These are phyloP conservation scores for Macrotyloma uniflorum DNA, from an alignment of 306 rosid species.

Conservation along the genomic window DNA sequence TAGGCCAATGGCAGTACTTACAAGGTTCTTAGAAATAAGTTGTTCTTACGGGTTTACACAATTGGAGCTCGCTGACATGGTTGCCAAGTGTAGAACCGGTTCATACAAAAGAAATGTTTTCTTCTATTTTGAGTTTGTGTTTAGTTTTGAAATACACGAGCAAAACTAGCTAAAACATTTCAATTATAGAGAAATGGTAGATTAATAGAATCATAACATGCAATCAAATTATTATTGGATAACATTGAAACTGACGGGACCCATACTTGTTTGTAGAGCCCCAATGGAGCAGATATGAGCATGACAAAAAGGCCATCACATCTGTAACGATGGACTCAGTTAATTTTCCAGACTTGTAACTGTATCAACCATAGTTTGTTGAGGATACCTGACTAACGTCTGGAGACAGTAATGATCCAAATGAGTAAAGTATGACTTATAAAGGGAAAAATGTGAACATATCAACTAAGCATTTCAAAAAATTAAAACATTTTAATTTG, in stretches of 20 bases:
- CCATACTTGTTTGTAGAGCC: slow-evolving; percentile 33
- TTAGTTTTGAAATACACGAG: neutral
- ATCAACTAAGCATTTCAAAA: neutral
- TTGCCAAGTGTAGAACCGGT: no score
- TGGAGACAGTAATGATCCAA: slow-evolving; percentile 31
- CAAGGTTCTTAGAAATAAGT: neutral
- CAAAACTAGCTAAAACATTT: neutral
- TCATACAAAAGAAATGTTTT: no score
- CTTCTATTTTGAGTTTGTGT: no score
- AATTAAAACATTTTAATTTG: neutral
- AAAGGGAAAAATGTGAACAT: neutral
- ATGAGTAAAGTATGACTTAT: neutral
- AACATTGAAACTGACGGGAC: neutral
- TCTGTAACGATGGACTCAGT: slow-evolving; percentile 51
- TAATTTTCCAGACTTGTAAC: slow-evolving; percentile 50
- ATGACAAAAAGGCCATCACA: slow-evolving; percentile 33
- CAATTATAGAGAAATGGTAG: neutral
- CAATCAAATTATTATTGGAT: neutral
- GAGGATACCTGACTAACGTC: slow-evolving; percentile 65
- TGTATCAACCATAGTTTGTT: slow-evolving; percentile 37
- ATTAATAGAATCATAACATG: neutral
- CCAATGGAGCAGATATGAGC: slow-evolving; percentile 55
- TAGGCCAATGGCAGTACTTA: neutral
- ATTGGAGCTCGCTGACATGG: no score
- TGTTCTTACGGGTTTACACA: no score